These are phyloP conservation scores for Sporothrix luriei DNA, from an alignment of 2,329 filamentous ascomycete genomes.

Conservation along the genomic window DNA sequence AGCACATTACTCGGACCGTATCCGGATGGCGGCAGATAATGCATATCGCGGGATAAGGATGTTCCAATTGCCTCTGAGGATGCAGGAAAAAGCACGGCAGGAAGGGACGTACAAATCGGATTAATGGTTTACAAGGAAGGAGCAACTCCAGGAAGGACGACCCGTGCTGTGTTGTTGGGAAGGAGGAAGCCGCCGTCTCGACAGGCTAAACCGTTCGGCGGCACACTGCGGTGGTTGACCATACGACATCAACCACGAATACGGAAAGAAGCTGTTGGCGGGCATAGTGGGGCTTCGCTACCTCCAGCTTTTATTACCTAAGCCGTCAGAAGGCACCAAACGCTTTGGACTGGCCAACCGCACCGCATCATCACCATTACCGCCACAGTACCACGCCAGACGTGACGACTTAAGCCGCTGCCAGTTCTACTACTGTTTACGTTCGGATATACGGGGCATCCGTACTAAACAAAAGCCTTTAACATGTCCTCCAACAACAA, in stretches of 20 bases:
- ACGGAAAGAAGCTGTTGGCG: too few relatives aligned
- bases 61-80: background rate
- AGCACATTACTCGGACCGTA: background rate
- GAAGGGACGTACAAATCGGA: background rate
- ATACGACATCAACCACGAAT: too few relatives aligned
- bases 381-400: background rate
- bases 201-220: background rate
- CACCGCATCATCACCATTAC: background rate
- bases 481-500: slow-evolving; percentile 41
- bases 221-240: background rate
- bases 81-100: background rate
- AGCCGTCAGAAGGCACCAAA: background rate
- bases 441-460: background rate
- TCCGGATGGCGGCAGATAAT: background rate
- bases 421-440: background rate
- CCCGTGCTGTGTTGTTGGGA: background rate
- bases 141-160: background rate
- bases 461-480: background rate
- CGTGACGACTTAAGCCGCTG: background rate
- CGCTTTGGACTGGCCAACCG: background rate
- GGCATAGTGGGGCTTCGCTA: slow-evolving; percentile 9
- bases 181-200: background rate
- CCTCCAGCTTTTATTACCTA: slow-evolving; percentile 5
- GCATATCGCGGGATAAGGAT: background rate
- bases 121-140: background rate